A percentile compares a stretch with the other conserved stretches of the same genome.
Conservation (phyloP, 1,284 basidiomycete genomes). For the Vanrija sp. region DNA sequence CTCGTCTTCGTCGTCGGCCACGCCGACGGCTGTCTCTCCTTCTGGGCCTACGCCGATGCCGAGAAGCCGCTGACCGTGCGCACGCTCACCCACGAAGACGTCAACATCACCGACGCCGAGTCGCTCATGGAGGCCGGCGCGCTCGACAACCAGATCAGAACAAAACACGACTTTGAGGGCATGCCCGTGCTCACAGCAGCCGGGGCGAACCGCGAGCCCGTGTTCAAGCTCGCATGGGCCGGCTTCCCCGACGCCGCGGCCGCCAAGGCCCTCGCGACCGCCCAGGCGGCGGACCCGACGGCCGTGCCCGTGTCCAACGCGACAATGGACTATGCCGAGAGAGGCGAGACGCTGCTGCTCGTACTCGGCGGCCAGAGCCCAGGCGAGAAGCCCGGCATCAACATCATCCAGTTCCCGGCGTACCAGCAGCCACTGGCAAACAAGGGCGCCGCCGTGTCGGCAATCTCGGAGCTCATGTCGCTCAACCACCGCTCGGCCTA, state of each 20-base stretch:
- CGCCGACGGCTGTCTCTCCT: slow-evolving; percentile 79
- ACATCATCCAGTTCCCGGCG: slow-evolving; percentile 66
- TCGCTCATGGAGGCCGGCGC: slow-evolving; percentile 47
- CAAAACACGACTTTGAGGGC: slow-evolving; percentile 25
- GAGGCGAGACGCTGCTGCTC: slow-evolving; percentile 66
- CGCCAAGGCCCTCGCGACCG: slow-evolving; percentile 34
- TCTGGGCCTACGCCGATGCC: slow-evolving; percentile 80
- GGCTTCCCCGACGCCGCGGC: slow-evolving; percentile 58
- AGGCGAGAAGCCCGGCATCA: slow-evolving; percentile 62
- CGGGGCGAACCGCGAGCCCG: slow-evolving; percentile 61
- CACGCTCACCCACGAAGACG: slow-evolving; percentile 58
- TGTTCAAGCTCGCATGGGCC: slow-evolving; percentile 86
- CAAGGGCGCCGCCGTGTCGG: slow-evolving; percentile 5
- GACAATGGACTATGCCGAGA: slow-evolving; percentile 47
- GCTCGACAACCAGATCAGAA: slow-evolving; percentile 41
- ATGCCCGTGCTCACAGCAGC: slow-evolving; percentile 20
- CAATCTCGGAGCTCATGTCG: slow-evolving; percentile 50
- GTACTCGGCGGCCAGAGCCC: slow-evolving; percentile 70
- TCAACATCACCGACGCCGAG: slow-evolving; percentile 50
- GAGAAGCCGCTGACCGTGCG: slow-evolving; percentile 74
- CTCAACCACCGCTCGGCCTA: slow-evolving; percentile 62
- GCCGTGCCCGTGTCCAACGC: slow-evolving; percentile 37
- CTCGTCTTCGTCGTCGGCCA: slow-evolving; percentile 56
- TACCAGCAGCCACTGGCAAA: slow-evolving; percentile 57
- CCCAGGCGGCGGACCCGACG: slow-evolving; percentile 21